phyloP scores from a whole-genome alignment of 2,329 filamentous ascomycete genomes.

The Emergomyces orientalis region DNA sequence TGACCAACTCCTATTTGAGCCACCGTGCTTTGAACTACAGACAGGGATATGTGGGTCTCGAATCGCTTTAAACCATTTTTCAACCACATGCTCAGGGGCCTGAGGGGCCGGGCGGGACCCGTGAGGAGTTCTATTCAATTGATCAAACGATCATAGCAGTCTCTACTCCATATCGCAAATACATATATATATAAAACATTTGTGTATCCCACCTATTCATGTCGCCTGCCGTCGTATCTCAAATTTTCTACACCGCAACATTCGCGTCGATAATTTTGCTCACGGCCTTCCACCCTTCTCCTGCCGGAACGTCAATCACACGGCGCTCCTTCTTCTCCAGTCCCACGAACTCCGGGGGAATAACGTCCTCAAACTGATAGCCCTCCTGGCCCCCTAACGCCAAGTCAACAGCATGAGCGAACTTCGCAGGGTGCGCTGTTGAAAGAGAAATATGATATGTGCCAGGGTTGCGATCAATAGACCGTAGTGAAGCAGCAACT shows the following conservation, averaged over 20 bases:
- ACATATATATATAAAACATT: background rate
- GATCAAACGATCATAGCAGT: background rate
- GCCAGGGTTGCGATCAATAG: constrained; percentile 46
- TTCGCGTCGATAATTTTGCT: constrained; percentile 65
- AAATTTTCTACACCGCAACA: constrained; percentile 40
- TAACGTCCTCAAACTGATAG: constrained; percentile 69
- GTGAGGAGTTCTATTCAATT: background rate
- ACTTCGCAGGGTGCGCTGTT: constrained; percentile 94
- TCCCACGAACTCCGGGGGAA: constrained; percentile 73
- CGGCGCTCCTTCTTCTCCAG: constrained; percentile 67
- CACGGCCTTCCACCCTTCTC: constrained; percentile 61
- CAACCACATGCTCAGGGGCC: background rate
- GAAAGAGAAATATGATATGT: constrained; percentile 71
- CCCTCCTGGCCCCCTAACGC: constrained; percentile 62
- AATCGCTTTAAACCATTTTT: background rate
- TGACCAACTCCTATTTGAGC: background rate
- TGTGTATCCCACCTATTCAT: background rate
- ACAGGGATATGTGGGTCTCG: background rate
- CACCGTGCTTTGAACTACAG: background rate
- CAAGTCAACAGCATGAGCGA: constrained; percentile 71
- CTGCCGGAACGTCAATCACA: constrained; percentile 57
- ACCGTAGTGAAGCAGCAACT: constrained; percentile 64
- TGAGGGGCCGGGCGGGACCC: background rate
- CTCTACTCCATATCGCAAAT: background rate
- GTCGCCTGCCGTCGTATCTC: background rate